Evolutionary conservation across 2,329 filamentous ascomycete species (phyloP), one percentile per base, ranked within the genome.

Genomic region (Cyclaneusma minus): DNA sequence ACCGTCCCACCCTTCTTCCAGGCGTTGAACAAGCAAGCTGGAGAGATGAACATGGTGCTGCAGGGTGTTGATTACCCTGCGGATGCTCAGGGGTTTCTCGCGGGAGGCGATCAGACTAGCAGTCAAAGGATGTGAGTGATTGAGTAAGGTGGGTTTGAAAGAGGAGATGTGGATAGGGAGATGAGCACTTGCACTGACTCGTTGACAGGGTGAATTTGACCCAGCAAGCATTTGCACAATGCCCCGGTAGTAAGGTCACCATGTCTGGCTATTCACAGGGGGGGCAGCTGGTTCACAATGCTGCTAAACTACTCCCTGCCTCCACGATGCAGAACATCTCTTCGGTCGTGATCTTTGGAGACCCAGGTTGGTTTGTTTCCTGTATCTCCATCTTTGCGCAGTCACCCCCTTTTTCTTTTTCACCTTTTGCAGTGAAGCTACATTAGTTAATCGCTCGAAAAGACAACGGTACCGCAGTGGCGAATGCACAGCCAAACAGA

Each of bases 11-110:
- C 59, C 2, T 59, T 68, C 35, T 60, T 62, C 32, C 45, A 54
- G 19, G 53, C 55, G 3, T 41, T 69, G 2, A 49, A 48, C 6
- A 24, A 39, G 4, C 40, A 45, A 26, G 44, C 65, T 30, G 59
- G 59, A 7, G 41, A 41, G 7, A 44, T 44, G 14, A 56, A 57
- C 28, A 39, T 67, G 6, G 57, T 56, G 7, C 52, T 65, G 7
- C 64, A 68, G 41, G 64, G 64, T 26, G 58, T 68, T n/a, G 47
- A 58, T 11, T 68, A 68, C 35, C 45, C 55, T 3, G 64, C 64
- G 3, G 42, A 47, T 31, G 34, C 55, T 21, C 34, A 32, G 2
- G 60, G 62, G 0, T 62, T 61, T 34, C 39, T 61, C 6, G 48
- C 45, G 8, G 56, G 58, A 5, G 62, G 62, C 2, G 58, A 62